A percentile compares a stretch with the other conserved stretches of the same genome.
These are phyloP conservation scores for Trichoderma sp. DNA, from an alignment of 2,329 filamentous ascomycete genomes.

Conservation along the genomic window DNA sequence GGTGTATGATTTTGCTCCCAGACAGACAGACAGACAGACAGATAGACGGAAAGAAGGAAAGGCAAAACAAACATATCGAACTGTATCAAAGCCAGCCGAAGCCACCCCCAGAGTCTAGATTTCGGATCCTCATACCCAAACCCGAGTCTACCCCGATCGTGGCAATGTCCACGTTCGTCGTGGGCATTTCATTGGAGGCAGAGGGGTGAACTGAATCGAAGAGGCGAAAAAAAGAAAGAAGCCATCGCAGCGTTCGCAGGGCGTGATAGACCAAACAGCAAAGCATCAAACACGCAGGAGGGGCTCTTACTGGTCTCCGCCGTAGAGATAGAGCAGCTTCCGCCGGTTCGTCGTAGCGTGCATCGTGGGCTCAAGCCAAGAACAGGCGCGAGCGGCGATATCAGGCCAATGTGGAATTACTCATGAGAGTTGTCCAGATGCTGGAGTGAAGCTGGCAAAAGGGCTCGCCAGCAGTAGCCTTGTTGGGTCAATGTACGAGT, in stretches of 20 bases:
- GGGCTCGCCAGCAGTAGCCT: conserved; percentile 19
- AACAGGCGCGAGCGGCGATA: neutral
- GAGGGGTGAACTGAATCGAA: conserved; percentile 7
- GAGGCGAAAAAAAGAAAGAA: neutral
- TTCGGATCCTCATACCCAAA: neutral
- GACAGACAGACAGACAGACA: neutral
- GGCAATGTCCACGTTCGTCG: neutral
- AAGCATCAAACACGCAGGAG: neutral
- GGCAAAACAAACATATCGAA: neutral
- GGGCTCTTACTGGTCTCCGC: conserved; percentile 45
- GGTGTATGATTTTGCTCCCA: neutral
- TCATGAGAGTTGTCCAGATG: neutral
- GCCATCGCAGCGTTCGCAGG: conserved; percentile 3
- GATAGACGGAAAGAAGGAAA: neutral
- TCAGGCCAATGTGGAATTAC: neutral
- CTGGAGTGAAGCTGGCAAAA: neutral
- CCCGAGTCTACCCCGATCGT: conserved; percentile 4
- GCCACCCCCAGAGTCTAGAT: conserved; percentile 15
- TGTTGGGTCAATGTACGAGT: conserved; percentile 14
- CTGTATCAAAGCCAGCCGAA: neutral
- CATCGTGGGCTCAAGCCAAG: neutral
- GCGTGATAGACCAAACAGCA: neutral
- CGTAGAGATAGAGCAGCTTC: conserved; percentile 45
- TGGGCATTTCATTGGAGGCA: neutral
- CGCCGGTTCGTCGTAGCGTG: conserved; percentile 4